Evolutionary conservation across 225 moss, liverwort and hornwort species (phyloP).

Genomic region (Bryum argenteum): DNA sequence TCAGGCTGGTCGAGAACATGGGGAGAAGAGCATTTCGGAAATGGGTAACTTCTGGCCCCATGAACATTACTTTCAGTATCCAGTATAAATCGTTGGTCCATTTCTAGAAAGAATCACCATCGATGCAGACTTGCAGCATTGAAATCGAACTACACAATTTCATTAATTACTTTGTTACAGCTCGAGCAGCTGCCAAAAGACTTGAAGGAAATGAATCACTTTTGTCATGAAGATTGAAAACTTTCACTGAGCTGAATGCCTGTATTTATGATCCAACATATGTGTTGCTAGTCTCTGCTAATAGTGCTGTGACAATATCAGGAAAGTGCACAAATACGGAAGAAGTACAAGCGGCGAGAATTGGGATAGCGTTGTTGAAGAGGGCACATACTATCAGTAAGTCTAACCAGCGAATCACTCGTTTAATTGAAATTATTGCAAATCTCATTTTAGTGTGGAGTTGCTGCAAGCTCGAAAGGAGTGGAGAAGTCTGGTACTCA

Average conservation of each 20-base stretch:
- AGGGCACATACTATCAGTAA: slow-evolving; percentile 94
- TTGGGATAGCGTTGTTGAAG: slow-evolving; percentile 93
- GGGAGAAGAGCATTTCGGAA: slow-evolving; percentile 99
- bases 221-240: not conserved
- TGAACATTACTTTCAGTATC: not conserved
- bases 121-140: not conserved
- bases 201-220: not conserved
- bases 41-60: slow-evolving; percentile 61
- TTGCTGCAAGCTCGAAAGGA: no score
- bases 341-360: slow-evolving; percentile 94
- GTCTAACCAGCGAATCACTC: no score
- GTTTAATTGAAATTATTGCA: no score
- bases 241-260: not conserved
- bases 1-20: slow-evolving; percentile 99
- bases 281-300: not conserved
- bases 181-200: slow-evolving; percentile 7
- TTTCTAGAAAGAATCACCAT: not conserved
- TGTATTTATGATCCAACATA: not conserved
- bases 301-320: slow-evolving; percentile 32
- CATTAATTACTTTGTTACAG: not conserved
- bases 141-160: not conserved
- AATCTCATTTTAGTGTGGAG: no score
- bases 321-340: slow-evolving; percentile 95
- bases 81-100: not conserved
- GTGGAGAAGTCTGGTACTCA: no score